Percentiles rank a stretch among this genome's conserved stretches.
Evolutionary conservation across 805 yeast genomes (phyloP).

Genomic region (Suhomyces xylopsoci): DNA sequence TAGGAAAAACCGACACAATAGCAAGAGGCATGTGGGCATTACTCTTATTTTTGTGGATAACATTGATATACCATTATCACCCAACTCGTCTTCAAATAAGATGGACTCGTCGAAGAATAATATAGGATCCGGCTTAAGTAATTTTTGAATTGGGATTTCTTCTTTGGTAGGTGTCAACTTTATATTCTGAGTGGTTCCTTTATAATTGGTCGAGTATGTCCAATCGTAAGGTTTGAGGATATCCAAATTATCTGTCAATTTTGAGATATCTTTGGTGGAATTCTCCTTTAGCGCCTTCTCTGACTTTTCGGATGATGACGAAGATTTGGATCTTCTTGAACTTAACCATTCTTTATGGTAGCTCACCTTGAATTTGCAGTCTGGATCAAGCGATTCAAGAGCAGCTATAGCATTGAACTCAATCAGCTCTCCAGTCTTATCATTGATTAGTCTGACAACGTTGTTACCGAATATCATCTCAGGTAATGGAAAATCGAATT

Average conservation of each 20-base stretch:
- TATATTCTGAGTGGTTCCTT: conserved; percentile 48
- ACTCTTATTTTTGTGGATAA: conserved; percentile 79
- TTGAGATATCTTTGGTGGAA: conserved; percentile 29
- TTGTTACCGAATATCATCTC: conserved; percentile 97
- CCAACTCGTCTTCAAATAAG: conserved; percentile 90
- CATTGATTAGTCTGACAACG: conserved; percentile 49
- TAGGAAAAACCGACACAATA: conserved; percentile 74
- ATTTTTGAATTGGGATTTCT: conserved; percentile 64
- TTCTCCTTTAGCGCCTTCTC: conserved; percentile 26
- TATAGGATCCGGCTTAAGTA: conserved; percentile 78
- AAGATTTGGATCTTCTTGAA: conserved; percentile 28
- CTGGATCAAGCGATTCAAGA: conserved; percentile 33
- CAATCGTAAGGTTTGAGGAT: conserved; percentile 88
- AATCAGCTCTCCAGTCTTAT: conserved; percentile 41
- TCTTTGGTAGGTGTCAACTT: conserved; percentile 19
- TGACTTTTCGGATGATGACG: conserved; percentile 17
- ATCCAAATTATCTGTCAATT: conserved; percentile 44
- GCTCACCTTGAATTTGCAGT: conserved; percentile 55
- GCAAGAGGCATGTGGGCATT: conserved; percentile 74
- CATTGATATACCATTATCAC: conserved; percentile 90
- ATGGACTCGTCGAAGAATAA: conserved; percentile 85
- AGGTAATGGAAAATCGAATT: conserved; percentile 79
- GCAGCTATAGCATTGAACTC: conserved; percentile 80
- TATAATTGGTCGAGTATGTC: conserved; percentile 86
- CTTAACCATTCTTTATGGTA: conserved; percentile 81